A percentile compares a stretch with the other conserved stretches of the same genome.
These are phyloP conservation scores for Lasiodiplodia gonubiensis DNA, from an alignment of 2,329 filamentous ascomycete genomes.

Conservation along the genomic window DNA sequence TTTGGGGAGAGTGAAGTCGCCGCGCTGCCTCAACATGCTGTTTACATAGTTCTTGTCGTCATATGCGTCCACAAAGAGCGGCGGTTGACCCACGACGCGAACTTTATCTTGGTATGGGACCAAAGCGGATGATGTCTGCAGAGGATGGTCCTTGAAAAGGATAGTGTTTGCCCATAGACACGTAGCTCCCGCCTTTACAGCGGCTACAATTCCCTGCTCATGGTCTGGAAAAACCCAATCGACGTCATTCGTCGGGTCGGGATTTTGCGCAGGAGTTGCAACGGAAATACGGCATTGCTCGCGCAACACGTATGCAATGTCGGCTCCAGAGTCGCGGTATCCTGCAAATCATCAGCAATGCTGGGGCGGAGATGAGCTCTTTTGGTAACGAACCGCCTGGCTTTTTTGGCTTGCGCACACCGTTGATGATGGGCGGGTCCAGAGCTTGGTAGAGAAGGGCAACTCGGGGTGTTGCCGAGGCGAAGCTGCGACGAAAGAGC, in stretches of 20 bases:
- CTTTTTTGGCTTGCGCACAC: constrained; percentile 57
- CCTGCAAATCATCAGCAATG: constrained; percentile 39
- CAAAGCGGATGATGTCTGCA: constrained; percentile 51
- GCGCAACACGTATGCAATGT: constrained; percentile 53
- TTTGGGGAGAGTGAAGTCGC: constrained; percentile 49
- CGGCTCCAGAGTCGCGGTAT: constrained; percentile 57
- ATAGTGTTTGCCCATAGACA: constrained; percentile 60
- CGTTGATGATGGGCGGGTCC: constrained; percentile 55
- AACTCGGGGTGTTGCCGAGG: constrained; percentile 37
- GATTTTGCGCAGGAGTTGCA: constrained; percentile 39
- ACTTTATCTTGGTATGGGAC: constrained; percentile 40
- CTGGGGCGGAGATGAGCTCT: background rate
- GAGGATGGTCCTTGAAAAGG: constrained; percentile 55
- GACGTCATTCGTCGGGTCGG: constrained; percentile 68
- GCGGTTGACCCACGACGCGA: constrained; percentile 54
- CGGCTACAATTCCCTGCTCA: constrained; percentile 97
- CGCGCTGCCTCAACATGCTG: constrained; percentile 45
- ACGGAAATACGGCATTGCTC: constrained; percentile 40
- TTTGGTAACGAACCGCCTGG: constrained; percentile 47
- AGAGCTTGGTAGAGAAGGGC: constrained; percentile 57
- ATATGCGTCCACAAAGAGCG: constrained; percentile 54
- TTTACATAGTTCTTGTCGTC: constrained; percentile 60
- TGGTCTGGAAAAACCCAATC: constrained; percentile 95
- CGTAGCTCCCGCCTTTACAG: constrained; percentile 82
- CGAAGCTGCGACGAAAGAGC: background rate